Base-by-base conservation (phyloP, 2,329 filamentous ascomycete genomes). In the Diplodia intermedia region DNA sequence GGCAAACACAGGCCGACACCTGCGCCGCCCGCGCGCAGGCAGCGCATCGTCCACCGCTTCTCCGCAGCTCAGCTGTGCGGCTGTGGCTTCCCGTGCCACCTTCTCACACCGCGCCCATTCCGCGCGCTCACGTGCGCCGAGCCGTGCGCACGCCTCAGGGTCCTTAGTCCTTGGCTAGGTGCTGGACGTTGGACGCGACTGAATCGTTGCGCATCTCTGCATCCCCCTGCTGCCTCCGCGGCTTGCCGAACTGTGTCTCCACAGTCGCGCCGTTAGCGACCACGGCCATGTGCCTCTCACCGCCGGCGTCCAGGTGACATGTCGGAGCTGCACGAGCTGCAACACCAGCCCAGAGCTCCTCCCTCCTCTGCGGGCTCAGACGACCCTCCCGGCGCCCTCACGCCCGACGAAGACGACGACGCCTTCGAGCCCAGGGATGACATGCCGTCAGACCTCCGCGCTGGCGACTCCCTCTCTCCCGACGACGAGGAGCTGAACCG, bases 401-500 rank as follows among this genome's bases (percentile, higher is more conserved):
- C 52, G 14, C 40, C 63, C 63, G 52, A 57, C 53, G 43, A 56
- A 18, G 38, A 66, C 54, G 63, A 33, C 57, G 31, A 36, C 40
- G 20, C 38, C 26, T 18, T n/a, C 53, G 53, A 33, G n/a, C 53
- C 38, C 20, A 36, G 52, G 29, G 53, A 56, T 55, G 54, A 55
- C 40, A 68, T 67, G 65, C 65, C 65, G 47, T 67, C 65, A 18
- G 65, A 67, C 55, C 56, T 67, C 53, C 65, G 65, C 43, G 29
- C 53, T 36, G 66, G 43, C 26, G 36, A 67, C 11, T 15, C 20
- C 26, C 53, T 55, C 38, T 50, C 53, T 14, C 52, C 52, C 20
- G 66, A 62, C 66, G 50, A 63, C 29, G 47, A 63, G 47, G 56
- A 53, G 47, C 70, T 80, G 31, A 77, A 79, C 62, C 72, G 61